Evolutionary conservation across 2,329 filamentous ascomycete genomes (phyloP), one percentile per base, ranked within the genome.

Genomic region (Rhinocladiella similis): DNA sequence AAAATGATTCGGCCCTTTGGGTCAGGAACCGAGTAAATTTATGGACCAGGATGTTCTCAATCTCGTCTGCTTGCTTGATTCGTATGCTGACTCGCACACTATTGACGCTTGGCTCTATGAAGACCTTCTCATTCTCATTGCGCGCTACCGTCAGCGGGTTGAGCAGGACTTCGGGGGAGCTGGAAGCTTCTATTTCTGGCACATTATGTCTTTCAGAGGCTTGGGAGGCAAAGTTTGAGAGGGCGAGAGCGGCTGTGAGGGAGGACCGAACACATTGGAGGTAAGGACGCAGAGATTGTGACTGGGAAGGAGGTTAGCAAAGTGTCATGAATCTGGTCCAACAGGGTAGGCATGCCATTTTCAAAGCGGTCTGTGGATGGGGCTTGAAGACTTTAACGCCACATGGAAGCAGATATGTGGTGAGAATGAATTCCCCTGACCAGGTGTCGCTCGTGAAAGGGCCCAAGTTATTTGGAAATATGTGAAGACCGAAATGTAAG

Each of bases 31-130:
- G 84, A 39, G 92, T 96, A 70, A 99, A 97, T 77, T 99, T 99
- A 79, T 97, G 94, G 63, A 99, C 94, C 60, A 99, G 80, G 63
- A 99, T 97, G 72, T 95, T 85, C 76, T 99, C 94, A 69, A 97
- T 99, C 79, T 99, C 94, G 74, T 99, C 94, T 61, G 94, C 94
- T 80, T 99, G 94, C 80, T 99, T 99, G 76, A 99, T 97, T 81
- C 93, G 91, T 79, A 99, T 96, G 83, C 91, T 96, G 70, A 99
- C 89, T 66, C 94, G 88, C 66, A 99, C 89, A 66, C 90, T 95
- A 83, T 99, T 99, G 78, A 97, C 88, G 73, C 90, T 94, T 52
- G 94, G 92, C 78, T 97, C 93, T 71, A 97, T 96, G 60, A 96
- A 80, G 65, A 99, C 93, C 67, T 89, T 87, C 82, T 99, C 94